Base-by-base conservation (phyloP, 345 rosid species). In the Citrus trifoliata region DNA sequence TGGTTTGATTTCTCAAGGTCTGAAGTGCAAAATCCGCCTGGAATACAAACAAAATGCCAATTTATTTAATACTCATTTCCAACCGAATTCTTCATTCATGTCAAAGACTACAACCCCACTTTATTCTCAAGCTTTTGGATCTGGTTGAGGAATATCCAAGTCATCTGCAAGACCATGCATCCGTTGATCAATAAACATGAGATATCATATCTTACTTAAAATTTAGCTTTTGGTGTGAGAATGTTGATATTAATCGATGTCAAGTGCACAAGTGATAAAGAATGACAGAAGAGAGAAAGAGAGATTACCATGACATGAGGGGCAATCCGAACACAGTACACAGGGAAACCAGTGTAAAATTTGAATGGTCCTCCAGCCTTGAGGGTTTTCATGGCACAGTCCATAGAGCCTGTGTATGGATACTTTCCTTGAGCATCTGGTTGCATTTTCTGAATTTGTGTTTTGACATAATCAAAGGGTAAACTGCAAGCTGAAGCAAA, bases 361-460 rank as follows among this genome's bases (percentile, higher is more conserved):
- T 88, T 96, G 25, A 94, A 67, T 46, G 97, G 98, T 67, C 99
- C 99, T 27, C 99, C 99, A 0, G 87, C 24, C 86, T 91, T 96
- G 35, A 96, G 85, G 42, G 99, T 96, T 76, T 93, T 91, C 87
- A 91, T 2, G 59, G 85, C 88, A 86, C 98, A 96, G 85, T 96
- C 99, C 37, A 90, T 28, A 33, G 99, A 94, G 63, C 99, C 99
- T 1, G 89, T 86, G 90, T 93, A 96, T 0, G 98, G 99, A 84
- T 86, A 91, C 80, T 91, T 96, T 6, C 99, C 99, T 67, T 88
- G 80, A 32, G 98, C 97, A 83, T 96, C 97, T 5, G 99, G 99
- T 82, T 96, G 98, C 99, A 96, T 96, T 80, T 96, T 96, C 91
- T 96, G 99, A 70, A 96, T 94, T 82, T 96, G 99, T 18, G 99